A percentile compares a stretch with the other conserved stretches of the same genome.
Evolutionary conservation across 345 rosid species (phyloP).

Genomic region (Salix suchowensis): DNA sequence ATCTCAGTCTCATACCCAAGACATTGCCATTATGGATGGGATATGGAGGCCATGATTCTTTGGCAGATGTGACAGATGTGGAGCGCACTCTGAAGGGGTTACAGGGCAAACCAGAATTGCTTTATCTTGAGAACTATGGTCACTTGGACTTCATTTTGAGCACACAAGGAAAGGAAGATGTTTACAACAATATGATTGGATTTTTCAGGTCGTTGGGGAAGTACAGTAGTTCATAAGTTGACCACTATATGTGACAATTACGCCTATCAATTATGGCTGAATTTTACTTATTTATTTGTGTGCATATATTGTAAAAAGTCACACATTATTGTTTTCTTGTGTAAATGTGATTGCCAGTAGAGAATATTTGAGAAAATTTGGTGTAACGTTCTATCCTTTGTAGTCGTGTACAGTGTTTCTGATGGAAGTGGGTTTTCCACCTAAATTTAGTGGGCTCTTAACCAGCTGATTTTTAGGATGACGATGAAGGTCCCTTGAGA

Average conservation of each 20-base stretch:
- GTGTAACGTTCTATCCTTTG: neutral
- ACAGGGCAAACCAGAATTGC: conserved; percentile 50
- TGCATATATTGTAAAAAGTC: conserved; percentile 17
- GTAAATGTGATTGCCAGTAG: neutral
- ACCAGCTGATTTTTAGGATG: too few species aligned
- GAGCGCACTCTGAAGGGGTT: conserved; percentile 57
- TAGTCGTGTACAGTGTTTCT: too few species aligned
- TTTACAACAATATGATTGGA: conserved; percentile 47
- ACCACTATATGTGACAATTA: conserved; percentile 1
- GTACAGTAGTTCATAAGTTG: conserved; percentile 36
- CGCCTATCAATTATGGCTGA: neutral
- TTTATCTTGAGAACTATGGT: conserved; percentile 48
- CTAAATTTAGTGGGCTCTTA: too few species aligned
- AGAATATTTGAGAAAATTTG: neutral
- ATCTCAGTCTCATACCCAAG: conserved; percentile 56
- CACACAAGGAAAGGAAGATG: conserved; percentile 51
- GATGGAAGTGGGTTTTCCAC: too few species aligned
- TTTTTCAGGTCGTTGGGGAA: conserved; percentile 55
- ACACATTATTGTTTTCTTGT: neutral
- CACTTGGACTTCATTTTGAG: conserved; percentile 10
- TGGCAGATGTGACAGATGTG: conserved; percentile 67
- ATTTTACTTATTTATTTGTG: neutral
- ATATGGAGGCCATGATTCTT: conserved; percentile 70
- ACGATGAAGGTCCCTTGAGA: too few species aligned
- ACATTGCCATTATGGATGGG: conserved; percentile 85